A percentile compares a stretch with the other conserved stretches of the same genome.
phyloP scores from a whole-genome alignment of 2,329 filamentous ascomycete genomes.

The Alternaria postmessia region DNA sequence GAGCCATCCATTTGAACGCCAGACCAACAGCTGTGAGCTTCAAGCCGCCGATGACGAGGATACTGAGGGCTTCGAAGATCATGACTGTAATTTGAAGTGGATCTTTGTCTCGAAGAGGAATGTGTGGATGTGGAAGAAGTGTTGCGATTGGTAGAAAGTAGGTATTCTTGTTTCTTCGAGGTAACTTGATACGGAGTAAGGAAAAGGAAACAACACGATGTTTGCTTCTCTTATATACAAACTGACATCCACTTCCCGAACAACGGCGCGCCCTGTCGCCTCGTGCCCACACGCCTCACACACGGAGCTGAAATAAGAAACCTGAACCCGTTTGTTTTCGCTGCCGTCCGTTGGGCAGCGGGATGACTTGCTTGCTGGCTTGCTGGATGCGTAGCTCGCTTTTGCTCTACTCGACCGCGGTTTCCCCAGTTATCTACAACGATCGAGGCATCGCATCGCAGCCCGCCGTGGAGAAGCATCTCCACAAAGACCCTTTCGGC shows the following conservation, averaged over 20 bases:
- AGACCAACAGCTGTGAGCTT: constrained; percentile 44
- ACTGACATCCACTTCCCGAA: not conserved
- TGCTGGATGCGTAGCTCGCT: not conserved
- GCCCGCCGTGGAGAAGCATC: not conserved
- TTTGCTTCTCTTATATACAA: constrained; percentile 6
- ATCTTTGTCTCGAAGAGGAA: not conserved
- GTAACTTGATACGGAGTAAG: not conserved
- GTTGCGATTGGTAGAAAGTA: not conserved
- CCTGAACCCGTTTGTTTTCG: constrained; percentile 2
- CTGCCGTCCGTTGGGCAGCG: constrained; percentile 2
- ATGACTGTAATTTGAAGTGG: constrained; percentile 5
- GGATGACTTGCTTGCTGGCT: not conserved
- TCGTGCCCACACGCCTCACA: not conserved
- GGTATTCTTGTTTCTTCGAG: not conserved
- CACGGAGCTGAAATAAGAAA: constrained; percentile 1
- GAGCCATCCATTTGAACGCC: constrained; percentile 37
- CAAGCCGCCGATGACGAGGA: constrained; percentile 38
- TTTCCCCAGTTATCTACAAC: not conserved
- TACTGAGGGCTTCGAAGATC: constrained; percentile 33
- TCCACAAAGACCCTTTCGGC: not conserved
- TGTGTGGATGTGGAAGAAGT: not conserved
- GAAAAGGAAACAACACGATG: not conserved
- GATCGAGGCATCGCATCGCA: not conserved
- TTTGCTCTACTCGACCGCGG: not conserved
- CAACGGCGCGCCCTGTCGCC: not conserved